Percentiles rank a stretch among this genome's conserved stretches.
Evolutionary conservation across 208 protist species (phyloP).

Genomic region (Endotrypanum monterogeii): DNA sequence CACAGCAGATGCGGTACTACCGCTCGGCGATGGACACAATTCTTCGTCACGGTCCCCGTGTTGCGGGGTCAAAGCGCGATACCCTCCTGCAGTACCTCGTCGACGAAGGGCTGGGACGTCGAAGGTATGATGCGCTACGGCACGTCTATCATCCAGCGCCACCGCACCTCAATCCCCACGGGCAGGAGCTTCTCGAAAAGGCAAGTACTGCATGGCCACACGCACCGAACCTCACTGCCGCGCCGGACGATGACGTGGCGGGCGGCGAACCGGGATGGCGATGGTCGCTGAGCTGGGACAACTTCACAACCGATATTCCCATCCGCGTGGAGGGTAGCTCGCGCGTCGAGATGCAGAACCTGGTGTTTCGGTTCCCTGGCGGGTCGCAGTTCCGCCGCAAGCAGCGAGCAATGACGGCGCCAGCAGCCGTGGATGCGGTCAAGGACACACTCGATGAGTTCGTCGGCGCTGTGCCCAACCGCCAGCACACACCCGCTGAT

Average conservation of each 20-base stretch:
- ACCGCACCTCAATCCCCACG: constrained; percentile 22
- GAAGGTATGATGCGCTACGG: constrained; percentile 8
- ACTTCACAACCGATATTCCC: constrained; percentile 53
- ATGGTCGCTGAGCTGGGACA: constrained; percentile 62
- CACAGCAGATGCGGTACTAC: constrained; percentile 31
- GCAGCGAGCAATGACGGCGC: neutral
- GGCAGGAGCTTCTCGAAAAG: constrained; percentile 17
- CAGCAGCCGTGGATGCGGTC: neutral
- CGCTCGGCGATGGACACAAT: constrained; percentile 39
- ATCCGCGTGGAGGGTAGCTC: constrained; percentile 10
- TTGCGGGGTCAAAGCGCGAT: constrained; percentile 42
- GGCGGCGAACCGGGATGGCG: constrained; percentile 19
- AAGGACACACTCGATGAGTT: constrained; percentile 5
- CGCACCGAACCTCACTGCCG: neutral
- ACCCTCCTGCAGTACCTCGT: constrained; percentile 35
- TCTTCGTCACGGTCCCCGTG: constrained; percentile 47
- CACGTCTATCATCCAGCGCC: neutral
- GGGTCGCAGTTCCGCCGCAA: constrained; percentile 30
- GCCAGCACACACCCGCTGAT: neutral
- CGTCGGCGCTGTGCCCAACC: constrained; percentile 9
- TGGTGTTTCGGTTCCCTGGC: constrained; percentile 61
- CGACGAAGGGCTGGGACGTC: constrained; percentile 29
- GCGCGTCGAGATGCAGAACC: constrained; percentile 40
- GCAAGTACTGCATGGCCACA: constrained; percentile 15
- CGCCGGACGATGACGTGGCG: neutral